Base-by-base conservation (phyloP, 2,329 filamentous ascomycete genomes). In the Clonostachys sp. region DNA sequence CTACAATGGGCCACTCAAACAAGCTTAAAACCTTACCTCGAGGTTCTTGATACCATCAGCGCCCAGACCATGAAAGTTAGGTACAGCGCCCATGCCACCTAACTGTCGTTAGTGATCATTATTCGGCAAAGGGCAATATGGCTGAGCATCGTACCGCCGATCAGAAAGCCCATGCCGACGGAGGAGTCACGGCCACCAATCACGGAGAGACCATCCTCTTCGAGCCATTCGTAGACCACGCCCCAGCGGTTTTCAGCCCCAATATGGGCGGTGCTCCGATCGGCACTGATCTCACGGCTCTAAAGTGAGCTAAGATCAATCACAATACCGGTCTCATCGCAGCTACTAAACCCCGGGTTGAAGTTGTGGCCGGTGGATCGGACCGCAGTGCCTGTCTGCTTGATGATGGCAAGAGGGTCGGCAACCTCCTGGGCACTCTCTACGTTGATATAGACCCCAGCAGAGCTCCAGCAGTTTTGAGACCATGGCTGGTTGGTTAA, bases 31-130 rank as follows among this genome's bases (percentile, higher is more conserved):
- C 14, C 14, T 39, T 39, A 39, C 64, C 47, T 63, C 65, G 48
- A 73, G 73, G 44, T 63, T 66, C 34, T 61, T 50, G 4, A 77
- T 64, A 30, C 66, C 71, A 48, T 74, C 74, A 45, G 68, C 72
- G 6, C 48, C 51, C 14, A 57, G 47, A 4, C 55, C 55, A 9
- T 48, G 46, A 17, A 12, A 12, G 16, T 39, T 39, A 2, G 36
- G 36, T 7, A 39, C 14, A 14, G 36, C 36, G 14, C 36, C 36
- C 14, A 14, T 14, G 14, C 36, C 36, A 4, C 36, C 36, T 39
- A 17, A 9, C 24, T 9, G 24, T 3, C 8, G 24, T 30, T 9
- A 30, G 24, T 30, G 24, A 30, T 9, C 24, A 30, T 30, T 30
- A 9, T 30, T 9, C 24, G 24, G 8, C 24, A 30, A 9, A 30